Conservation (phyloP, 768 basidiomycete genomes). For the Rhizopogon rudus region DNA sequence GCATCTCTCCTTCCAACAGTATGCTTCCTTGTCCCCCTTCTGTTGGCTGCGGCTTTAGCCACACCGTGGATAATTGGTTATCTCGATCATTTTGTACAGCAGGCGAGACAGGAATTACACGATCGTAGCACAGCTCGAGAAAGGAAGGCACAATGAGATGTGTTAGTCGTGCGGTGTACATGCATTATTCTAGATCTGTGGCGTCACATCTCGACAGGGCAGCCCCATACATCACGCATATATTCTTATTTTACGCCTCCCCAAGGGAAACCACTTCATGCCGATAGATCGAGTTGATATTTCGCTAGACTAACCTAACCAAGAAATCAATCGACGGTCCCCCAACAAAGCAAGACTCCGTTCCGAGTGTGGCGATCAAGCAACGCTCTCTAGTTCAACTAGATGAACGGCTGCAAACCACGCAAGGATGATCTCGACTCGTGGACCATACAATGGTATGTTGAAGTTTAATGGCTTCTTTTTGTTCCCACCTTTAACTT, state of each 20-base stretch:
- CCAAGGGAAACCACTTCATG: background rate
- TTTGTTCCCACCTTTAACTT: conserved; percentile 37
- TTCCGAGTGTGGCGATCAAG: conserved; percentile 7
- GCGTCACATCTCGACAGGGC: background rate
- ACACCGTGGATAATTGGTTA: conserved; percentile 14
- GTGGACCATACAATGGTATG: conserved; percentile 80
- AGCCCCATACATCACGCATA: background rate
- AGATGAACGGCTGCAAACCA: conserved; percentile 83
- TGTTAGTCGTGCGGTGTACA: conserved; percentile 15
- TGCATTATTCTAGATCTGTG: conserved; percentile 16
- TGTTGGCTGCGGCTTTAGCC: conserved; percentile 16
- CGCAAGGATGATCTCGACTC: conserved; percentile 80
- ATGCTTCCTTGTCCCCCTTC: conserved; percentile 22
- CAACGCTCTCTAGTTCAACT: conserved; percentile 55
- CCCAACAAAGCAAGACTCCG: background rate
- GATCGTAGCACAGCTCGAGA: background rate
- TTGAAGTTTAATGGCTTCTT: conserved; percentile 67
- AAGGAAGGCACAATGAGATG: conserved; percentile 17
- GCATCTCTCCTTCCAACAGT: conserved; percentile 39
- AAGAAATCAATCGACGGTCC: conserved; percentile 3
- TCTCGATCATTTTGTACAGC: conserved; percentile 16
- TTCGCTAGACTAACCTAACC: conserved; percentile 2
- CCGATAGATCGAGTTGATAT: background rate
- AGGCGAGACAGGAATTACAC: conserved; percentile 21
- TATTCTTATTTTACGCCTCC: background rate